These are phyloP conservation scores for Nemania diffusa DNA, from an alignment of 2,329 filamentous ascomycete species.

Conservation along the genomic window DNA sequence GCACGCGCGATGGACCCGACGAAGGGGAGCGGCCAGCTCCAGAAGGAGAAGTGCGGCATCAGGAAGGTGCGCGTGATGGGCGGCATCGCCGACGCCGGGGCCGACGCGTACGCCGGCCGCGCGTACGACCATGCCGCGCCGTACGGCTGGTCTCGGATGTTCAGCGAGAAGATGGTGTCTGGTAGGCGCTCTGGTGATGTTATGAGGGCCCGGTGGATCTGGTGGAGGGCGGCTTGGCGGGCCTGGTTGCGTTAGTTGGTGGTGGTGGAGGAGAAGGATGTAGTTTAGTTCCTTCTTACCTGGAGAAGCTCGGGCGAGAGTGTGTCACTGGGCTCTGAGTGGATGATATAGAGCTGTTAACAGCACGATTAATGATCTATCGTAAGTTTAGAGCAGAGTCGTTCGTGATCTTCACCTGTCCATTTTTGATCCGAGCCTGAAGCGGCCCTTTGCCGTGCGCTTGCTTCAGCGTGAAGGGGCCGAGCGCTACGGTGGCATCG, in stretches of 20 bases:
- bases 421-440: slow-evolving; percentile 24
- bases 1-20: slow-evolving; percentile 24
- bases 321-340: slow-evolving; percentile 1
- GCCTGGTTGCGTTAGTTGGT: slow-evolving; percentile 1
- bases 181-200: slow-evolving; percentile 19
- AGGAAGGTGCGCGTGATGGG: slow-evolving; percentile 23
- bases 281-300: not conserved
- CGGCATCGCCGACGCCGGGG: slow-evolving; percentile 16
- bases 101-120: slow-evolving; percentile 16
- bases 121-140: slow-evolving; percentile 26
- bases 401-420: slow-evolving; percentile 5
- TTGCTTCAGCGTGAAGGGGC: slow-evolving; percentile 26
- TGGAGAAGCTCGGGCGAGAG: slow-evolving; percentile 27
- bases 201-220: slow-evolving; percentile 29
- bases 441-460: slow-evolving; percentile 18
- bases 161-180: slow-evolving; percentile 27
- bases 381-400: not conserved
- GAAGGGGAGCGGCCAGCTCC: slow-evolving; percentile 26
- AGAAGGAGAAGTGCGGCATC: slow-evolving; percentile 29
- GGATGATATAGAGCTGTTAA: slow-evolving; percentile 27
- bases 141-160: slow-evolving; percentile 31
- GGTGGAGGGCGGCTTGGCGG: slow-evolving; percentile 28
- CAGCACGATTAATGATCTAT: not conserved
- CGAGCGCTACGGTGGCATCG: slow-evolving; percentile 20
- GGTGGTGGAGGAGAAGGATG: not conserved